Conservation (phyloP, 768 basidiomycete genomes). For the Thelephora ganbajun region DNA sequence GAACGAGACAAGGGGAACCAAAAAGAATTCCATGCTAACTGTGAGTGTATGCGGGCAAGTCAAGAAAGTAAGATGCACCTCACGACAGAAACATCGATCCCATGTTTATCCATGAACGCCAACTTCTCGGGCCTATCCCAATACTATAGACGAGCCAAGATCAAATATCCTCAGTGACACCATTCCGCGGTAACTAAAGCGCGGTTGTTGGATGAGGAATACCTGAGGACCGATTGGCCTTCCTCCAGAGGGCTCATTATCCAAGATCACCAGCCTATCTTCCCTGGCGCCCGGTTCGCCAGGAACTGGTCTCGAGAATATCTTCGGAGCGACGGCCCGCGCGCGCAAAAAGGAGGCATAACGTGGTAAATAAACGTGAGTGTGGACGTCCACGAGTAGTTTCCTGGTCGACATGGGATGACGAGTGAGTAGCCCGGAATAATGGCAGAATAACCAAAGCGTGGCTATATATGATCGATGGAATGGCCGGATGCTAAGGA, state of each 20-base stretch:
- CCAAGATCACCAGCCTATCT: constrained; percentile 64
- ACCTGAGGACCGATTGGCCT: constrained; percentile 71
- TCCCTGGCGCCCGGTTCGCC: constrained; percentile 30
- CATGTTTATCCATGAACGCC: constrained; percentile 74
- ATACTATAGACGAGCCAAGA: constrained; percentile 27
- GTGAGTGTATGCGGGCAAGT: constrained; percentile 4
- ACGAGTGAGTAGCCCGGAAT: neutral
- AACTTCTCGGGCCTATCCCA: constrained; percentile 72
- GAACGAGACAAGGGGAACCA: too few relatives aligned
- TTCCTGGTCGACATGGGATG: constrained; percentile 11
- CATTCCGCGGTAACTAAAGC: neutral
- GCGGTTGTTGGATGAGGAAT: neutral
- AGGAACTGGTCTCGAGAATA: constrained; percentile 32
- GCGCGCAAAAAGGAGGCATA: constrained; percentile 60
- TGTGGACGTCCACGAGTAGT: constrained; percentile 70
- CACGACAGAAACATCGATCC: constrained; percentile 66
- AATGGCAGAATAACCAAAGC: too few relatives aligned
- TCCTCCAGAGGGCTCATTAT: constrained; percentile 68
- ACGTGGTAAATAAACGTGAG: constrained; percentile 73
- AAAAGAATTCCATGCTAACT: neutral
- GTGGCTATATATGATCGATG: too few relatives aligned
- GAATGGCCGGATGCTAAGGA: too few relatives aligned
- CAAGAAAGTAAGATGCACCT: constrained; percentile 28
- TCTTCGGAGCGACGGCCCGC: constrained; percentile 51
- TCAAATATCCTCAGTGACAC: neutral